Percentiles rank a stretch among this genome's conserved stretches.
Evolutionary conservation across 2,329 filamentous ascomycete species (phyloP).

Genomic region (Ophiosphaerella narmari): DNA sequence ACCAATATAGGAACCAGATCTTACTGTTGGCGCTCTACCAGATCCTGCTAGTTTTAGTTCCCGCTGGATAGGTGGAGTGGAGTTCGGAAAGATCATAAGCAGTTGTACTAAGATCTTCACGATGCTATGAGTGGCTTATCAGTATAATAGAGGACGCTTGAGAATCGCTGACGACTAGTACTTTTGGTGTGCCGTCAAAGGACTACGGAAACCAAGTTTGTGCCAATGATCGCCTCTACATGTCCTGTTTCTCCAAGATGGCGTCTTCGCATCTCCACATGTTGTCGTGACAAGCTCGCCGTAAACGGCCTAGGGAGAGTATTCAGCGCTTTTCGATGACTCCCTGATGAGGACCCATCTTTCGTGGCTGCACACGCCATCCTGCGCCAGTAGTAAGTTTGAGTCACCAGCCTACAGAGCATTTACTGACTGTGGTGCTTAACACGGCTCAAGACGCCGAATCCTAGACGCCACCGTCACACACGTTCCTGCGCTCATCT

Average conservation of each 20-base stretch:
- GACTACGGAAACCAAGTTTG: slow-evolving; percentile 17
- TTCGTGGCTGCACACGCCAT: slow-evolving; percentile 22
- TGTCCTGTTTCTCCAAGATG: slow-evolving; percentile 4
- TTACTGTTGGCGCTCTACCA: slow-evolving; percentile 26
- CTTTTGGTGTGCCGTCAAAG: slow-evolving; percentile 28
- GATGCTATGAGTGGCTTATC: slow-evolving; percentile 12
- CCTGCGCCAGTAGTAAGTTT: slow-evolving; percentile 11
- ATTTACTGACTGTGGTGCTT: slow-evolving; percentile 21
- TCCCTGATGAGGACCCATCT: slow-evolving; percentile 17
- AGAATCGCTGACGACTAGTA: slow-evolving; percentile 35
- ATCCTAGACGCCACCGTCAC: slow-evolving; percentile 4
- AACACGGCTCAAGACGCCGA: slow-evolving; percentile 8
- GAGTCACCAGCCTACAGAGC: slow-evolving; percentile 3
- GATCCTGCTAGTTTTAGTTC: slow-evolving; percentile 41
- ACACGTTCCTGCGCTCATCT: slow-evolving; percentile 19
- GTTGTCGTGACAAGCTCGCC: slow-evolving; percentile 12
- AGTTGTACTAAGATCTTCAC: slow-evolving; percentile 17
- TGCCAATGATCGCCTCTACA: slow-evolving; percentile 25
- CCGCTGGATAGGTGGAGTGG: slow-evolving; percentile 42
- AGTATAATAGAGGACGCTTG: slow-evolving; percentile 6
- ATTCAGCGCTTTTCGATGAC: slow-evolving; percentile 15
- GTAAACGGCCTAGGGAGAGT: slow-evolving; percentile 13
- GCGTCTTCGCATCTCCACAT: slow-evolving; percentile 20
- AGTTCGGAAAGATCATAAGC: slow-evolving; percentile 26
- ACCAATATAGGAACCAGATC: background rate